Evolutionary conservation across 164 flowering plant species (phyloP).

Genomic region (grape (Vitis vinifera)): ASM3070453v1 NC_081822.1:8040501-8041000

Average conservation of each 20-base stretch:
- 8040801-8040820: conserved; percentile 33
- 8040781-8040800: conserved; percentile 25
- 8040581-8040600: conserved; percentile 29
- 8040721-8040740: conserved; percentile 18
- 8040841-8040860: conserved; percentile 28
- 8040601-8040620: conserved; percentile 19
- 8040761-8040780: conserved; percentile 24
- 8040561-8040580: conserved; percentile 11
- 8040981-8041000: conserved; percentile 35
- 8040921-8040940: conserved; percentile 22
- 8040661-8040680: conserved; percentile 14
- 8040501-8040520: conserved; percentile 29
- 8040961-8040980: conserved; percentile 1
- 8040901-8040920: conserved; percentile 31
- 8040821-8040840: conserved; percentile 23
- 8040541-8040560: conserved; percentile 21
- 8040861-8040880: conserved; percentile 20
- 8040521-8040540: conserved; percentile 23
- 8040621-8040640: conserved; percentile 20
- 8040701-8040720: conserved; percentile 29
- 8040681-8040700: conserved; percentile 28
- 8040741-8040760: conserved; percentile 33
- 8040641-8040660: conserved; percentile 25
- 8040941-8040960: conserved; percentile 23
- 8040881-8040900: conserved; percentile 41